Evolutionary conservation across 768 basidiomycete genomes (phyloP).

Genomic region (Tephrocybe sp.): DNA sequence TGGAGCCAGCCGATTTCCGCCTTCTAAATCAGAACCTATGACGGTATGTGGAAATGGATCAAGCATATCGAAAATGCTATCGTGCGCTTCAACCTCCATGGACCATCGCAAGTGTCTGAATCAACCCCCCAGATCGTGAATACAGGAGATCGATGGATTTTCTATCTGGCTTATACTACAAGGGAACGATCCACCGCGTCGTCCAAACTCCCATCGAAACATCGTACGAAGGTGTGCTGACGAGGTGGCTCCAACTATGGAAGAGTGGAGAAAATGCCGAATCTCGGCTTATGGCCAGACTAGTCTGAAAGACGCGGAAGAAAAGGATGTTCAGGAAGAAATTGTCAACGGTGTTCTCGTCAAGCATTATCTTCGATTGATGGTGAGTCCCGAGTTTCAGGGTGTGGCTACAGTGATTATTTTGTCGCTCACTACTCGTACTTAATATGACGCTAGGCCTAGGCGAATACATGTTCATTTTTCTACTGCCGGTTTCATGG

Average conservation of each 20-base stretch:
- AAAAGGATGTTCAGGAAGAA: constrained; percentile 42
- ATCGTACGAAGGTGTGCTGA: constrained; percentile 30
- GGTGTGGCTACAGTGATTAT: too few relatives aligned
- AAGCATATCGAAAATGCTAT: constrained; percentile 42
- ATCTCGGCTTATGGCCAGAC: constrained; percentile 39
- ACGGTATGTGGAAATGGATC: constrained; percentile 42
- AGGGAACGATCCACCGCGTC: constrained; percentile 44
- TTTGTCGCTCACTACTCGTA: too few relatives aligned
- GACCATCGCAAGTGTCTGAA: background rate
- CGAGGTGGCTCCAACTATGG: constrained; percentile 37
- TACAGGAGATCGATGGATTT: constrained; percentile 43
- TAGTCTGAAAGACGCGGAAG: constrained; percentile 25
- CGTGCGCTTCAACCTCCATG: constrained; percentile 20
- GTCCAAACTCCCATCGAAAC: constrained; percentile 44
- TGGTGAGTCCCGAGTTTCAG: background rate
- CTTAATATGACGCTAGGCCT: too few relatives aligned
- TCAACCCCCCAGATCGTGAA: constrained; percentile 33
- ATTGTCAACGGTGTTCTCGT: constrained; percentile 40
- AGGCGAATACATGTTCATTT: too few relatives aligned
- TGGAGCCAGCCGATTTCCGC: constrained; percentile 46
- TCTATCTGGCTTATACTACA: constrained; percentile 43
- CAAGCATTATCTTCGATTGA: constrained; percentile 41
- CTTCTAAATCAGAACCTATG: constrained; percentile 39
- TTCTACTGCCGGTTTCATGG: too few relatives aligned
- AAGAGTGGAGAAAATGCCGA: constrained; percentile 35